Conservation (phyloP, 257 asterid genomes). For the Rhazya stricta region DNA sequence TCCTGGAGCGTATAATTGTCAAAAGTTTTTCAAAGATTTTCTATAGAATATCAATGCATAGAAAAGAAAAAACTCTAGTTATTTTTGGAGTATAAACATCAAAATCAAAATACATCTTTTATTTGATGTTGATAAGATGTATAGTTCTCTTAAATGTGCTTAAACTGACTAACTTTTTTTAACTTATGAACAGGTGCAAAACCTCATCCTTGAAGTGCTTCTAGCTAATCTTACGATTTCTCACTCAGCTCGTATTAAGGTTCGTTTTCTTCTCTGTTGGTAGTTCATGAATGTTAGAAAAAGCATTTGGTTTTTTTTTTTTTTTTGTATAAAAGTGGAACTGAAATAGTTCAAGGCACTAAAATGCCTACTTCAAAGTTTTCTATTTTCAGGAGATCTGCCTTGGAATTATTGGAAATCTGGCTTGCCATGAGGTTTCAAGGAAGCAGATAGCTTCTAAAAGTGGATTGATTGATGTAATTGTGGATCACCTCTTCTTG, state of each 20-base stretch:
- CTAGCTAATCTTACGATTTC: constrained; percentile 64
- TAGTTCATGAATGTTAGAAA: not conserved
- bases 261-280: constrained; percentile 28
- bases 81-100: not conserved
- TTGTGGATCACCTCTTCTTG: constrained; percentile 63
- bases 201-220: constrained; percentile 86
- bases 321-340: not conserved
- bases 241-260: constrained; percentile 59
- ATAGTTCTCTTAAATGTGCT: not conserved
- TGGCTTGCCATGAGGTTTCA: constrained; percentile 80
- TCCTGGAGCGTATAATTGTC: not conserved
- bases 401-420: constrained; percentile 90
- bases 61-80: not conserved
- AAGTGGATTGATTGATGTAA: constrained; percentile 53
- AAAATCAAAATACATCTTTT: not conserved
- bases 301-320: constrained; percentile 13
- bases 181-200: constrained; percentile 54
- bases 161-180: not conserved
- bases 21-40: not conserved
- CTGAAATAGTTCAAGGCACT: not conserved
- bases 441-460: constrained; percentile 48
- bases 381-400: constrained; percentile 64
- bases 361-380: constrained; percentile 6
- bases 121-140: not conserved
- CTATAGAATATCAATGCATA: not conserved